Evolutionary conservation across 164 flowering plant species (phyloP).

Genomic region (Magnolia officinalis): DNA sequence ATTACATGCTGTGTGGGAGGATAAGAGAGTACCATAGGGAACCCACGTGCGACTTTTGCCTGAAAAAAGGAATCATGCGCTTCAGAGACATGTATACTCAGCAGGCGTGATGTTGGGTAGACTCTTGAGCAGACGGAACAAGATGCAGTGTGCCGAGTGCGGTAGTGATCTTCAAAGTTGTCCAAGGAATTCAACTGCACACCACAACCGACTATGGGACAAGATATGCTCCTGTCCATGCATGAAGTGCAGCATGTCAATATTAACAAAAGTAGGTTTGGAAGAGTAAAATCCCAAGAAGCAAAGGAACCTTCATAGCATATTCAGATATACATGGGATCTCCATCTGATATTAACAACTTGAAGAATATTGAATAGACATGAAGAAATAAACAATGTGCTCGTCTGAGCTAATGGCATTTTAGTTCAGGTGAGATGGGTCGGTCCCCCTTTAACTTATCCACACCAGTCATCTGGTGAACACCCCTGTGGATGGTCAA

Average conservation of each 20-base stretch:
- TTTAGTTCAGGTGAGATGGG: too few relatives aligned
- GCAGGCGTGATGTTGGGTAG: slow-evolving; percentile 83
- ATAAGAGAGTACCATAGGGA: slow-evolving; percentile 57
- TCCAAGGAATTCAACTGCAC: slow-evolving; percentile 61
- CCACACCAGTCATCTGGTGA: too few relatives aligned
- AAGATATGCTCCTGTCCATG: slow-evolving; percentile 49
- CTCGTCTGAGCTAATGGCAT: too few relatives aligned
- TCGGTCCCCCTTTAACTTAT: too few relatives aligned
- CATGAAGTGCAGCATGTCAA: neutral
- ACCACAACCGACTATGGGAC: slow-evolving; percentile 90
- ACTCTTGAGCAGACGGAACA: slow-evolving; percentile 94
- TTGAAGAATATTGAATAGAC: too few relatives aligned
- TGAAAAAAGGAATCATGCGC: slow-evolving; percentile 94
- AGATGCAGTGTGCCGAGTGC: slow-evolving; percentile 79
- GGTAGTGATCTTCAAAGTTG: slow-evolving; percentile 86
- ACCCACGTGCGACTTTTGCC: slow-evolving; percentile 93
- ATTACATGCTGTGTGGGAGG: neutral
- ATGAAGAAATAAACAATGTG: too few relatives aligned
- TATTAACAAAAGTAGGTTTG: neutral
- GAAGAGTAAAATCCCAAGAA: too few relatives aligned
- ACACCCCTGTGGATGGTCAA: too few relatives aligned
- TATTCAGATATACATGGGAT: too few relatives aligned
- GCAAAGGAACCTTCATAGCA: too few relatives aligned
- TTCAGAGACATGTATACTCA: slow-evolving; percentile 94
- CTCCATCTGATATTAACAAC: too few relatives aligned